Evolutionary conservation across 2,329 filamentous ascomycete species (phyloP).

Genomic region (Sporothrix globosa): DNA sequence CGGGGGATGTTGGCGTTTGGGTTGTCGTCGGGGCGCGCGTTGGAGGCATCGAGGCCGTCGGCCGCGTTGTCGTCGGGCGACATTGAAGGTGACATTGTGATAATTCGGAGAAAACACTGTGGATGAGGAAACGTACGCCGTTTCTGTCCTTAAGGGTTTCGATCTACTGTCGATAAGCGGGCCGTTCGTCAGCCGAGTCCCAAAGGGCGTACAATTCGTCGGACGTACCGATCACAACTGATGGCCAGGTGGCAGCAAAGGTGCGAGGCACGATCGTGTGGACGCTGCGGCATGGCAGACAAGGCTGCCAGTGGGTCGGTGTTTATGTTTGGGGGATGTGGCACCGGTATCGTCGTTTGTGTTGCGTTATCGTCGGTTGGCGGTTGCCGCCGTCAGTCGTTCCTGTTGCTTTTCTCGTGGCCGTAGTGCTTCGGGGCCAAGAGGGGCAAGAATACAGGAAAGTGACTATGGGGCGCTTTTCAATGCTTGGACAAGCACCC

Average conservation of each 20-base stretch:
- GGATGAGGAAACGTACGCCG: too few relatives aligned
- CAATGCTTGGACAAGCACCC: conserved; percentile 6
- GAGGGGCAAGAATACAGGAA: conserved; percentile 24
- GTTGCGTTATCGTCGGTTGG: conserved; percentile 7
- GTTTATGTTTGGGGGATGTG: not conserved
- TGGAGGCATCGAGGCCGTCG: conserved; percentile 31
- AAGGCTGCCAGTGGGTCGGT: not conserved
- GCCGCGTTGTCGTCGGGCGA: conserved; percentile 38
- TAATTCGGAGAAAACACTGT: not conserved
- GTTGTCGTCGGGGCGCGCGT: conserved; percentile 35
- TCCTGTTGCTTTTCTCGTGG: not conserved
- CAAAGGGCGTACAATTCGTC: not conserved
- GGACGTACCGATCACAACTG: conserved; percentile 15
- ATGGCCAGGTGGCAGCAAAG: conserved; percentile 3
- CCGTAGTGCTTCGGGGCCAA: not conserved
- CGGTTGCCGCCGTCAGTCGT: conserved; percentile 1
- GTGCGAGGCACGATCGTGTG: not conserved
- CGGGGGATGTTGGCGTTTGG: conserved; percentile 66
- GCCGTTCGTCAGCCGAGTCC: not conserved
- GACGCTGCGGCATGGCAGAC: conserved; percentile 26
- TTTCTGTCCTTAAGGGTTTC: not conserved
- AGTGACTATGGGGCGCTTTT: conserved; percentile 16
- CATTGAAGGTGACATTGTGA: conserved; percentile 40
- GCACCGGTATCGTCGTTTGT: not conserved
- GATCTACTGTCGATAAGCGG: not conserved